Conservation (phyloP, 2,329 filamentous ascomycete species). For the Knoxdaviesia capensis region DNA sequence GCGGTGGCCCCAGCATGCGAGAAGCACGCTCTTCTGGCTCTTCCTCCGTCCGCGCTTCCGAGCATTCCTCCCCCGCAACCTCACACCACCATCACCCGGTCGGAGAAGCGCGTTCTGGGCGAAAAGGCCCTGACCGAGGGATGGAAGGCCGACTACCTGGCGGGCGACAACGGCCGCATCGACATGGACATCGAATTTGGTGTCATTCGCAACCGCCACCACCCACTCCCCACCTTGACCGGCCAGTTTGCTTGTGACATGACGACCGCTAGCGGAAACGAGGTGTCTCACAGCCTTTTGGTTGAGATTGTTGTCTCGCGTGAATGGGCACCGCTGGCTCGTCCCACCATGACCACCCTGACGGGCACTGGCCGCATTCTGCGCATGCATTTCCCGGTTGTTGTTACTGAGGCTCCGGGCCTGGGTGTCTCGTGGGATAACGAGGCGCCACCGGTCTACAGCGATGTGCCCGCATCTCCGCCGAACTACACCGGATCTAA, state of each 20-base stretch:
- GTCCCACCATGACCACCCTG: constrained; percentile 49
- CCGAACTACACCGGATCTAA: constrained; percentile 36
- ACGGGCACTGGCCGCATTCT: constrained; percentile 82
- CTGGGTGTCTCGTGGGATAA: constrained; percentile 94
- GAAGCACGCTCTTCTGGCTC: constrained; percentile 33
- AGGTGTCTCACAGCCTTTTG: constrained; percentile 67
- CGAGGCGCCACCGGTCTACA: constrained; percentile 82
- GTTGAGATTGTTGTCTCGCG: constrained; percentile 89
- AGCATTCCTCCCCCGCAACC: too few relatives aligned
- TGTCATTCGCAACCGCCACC: constrained; percentile 16
- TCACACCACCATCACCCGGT: constrained; percentile 21
- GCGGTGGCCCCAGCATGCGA: constrained; percentile 61
- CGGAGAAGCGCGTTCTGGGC: constrained; percentile 58
- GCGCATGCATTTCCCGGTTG: constrained; percentile 73
- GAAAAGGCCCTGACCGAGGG: constrained; percentile 65
- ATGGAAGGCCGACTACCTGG: constrained; percentile 58
- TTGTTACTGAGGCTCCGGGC: constrained; percentile 65
- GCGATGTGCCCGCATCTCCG: constrained; percentile 76
- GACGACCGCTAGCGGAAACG: constrained; percentile 52
- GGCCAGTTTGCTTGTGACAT: constrained; percentile 56
- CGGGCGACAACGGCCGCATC: constrained; percentile 33
- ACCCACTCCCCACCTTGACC: constrained; percentile 17
- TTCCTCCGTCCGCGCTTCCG: constrained; percentile 29
- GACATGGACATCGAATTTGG: constrained; percentile 53
- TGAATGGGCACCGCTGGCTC: constrained; percentile 60